A percentile compares a stretch with the other conserved stretches of the same genome.
Evolutionary conservation across 495 filamentous ascomycete genomes (phyloP).

Genomic region (Aspergillus coremiiformis): DNA sequence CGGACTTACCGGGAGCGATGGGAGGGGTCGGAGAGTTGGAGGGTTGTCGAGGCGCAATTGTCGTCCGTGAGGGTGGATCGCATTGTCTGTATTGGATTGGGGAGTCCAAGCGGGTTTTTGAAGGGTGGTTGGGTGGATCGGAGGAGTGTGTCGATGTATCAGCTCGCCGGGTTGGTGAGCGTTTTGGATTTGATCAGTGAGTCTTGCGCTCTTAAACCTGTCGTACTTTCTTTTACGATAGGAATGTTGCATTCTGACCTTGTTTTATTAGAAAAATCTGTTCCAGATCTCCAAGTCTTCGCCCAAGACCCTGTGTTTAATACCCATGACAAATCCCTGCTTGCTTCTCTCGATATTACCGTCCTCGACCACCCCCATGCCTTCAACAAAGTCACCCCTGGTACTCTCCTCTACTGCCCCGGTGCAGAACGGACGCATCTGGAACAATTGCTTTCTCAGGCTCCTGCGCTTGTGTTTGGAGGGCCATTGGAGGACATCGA

Average conservation of each 20-base stretch:
- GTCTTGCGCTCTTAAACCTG: constrained; percentile 4
- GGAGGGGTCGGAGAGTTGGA: constrained; percentile 26
- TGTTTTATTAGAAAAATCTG: background rate
- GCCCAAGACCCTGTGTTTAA: constrained; percentile 72
- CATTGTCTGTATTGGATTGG: constrained; percentile 48
- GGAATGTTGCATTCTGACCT: background rate
- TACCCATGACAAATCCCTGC: constrained; percentile 49
- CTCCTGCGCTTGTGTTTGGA: constrained; percentile 29
- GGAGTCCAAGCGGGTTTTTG: constrained; percentile 42
- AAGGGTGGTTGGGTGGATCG: constrained; percentile 43
- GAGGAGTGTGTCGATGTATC: constrained; percentile 40
- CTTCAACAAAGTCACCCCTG: constrained; percentile 44
- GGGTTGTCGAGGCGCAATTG: constrained; percentile 9
- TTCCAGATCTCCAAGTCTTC: constrained; percentile 27
- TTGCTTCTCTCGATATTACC: constrained; percentile 43
- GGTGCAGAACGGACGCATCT: constrained; percentile 37
- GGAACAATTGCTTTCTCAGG: constrained; percentile 22
- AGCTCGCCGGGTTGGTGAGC: constrained; percentile 55
- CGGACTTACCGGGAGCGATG: constrained; percentile 20
- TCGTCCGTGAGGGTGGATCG: constrained; percentile 9
- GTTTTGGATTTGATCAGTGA: constrained; percentile 33
- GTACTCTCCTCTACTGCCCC: constrained; percentile 58
- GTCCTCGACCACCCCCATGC: constrained; percentile 51
- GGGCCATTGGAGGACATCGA: constrained; percentile 30
- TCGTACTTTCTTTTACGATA: background rate